Conservation (phyloP, 345 rosid genomes). For the Eucalyptus globulus region DNA sequence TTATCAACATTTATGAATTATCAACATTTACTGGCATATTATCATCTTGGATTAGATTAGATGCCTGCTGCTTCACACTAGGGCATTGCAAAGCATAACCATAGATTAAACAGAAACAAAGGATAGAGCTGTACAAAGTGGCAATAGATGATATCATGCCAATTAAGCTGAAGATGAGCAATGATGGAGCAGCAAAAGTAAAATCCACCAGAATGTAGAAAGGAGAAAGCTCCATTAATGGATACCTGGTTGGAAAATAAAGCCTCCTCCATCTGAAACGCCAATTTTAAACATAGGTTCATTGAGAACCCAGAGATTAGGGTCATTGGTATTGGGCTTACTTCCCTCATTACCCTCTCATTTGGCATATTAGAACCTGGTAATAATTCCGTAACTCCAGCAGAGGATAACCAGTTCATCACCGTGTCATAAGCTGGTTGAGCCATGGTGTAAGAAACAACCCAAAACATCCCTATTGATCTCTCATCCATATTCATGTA, state of each 20-base stretch:
- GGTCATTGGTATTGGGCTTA: slow-evolving; percentile 86
- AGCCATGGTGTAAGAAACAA: slow-evolving; percentile 91
- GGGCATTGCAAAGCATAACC: not conserved
- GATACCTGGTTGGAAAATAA: slow-evolving; percentile 81
- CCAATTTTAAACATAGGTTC: slow-evolving; percentile 74
- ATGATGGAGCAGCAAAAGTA: not conserved
- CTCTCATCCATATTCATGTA: slow-evolving; percentile 95
- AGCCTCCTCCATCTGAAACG: slow-evolving; percentile 74
- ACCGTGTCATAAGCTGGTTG: slow-evolving; percentile 89
- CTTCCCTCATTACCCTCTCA: slow-evolving; percentile 91
- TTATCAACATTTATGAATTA: not conserved
- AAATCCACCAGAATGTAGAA: not conserved
- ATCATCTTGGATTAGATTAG: not conserved
- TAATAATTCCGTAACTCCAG: slow-evolving; percentile 58
- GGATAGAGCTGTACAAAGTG: not conserved
- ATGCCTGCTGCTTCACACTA: not conserved
- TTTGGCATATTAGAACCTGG: slow-evolving; percentile 53
- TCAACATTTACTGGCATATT: not conserved
- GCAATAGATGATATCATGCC: not conserved
- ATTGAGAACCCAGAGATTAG: slow-evolving; percentile 82
- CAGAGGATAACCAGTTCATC: slow-evolving; percentile 71
- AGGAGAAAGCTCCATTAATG: not conserved
- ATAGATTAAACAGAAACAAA: not conserved
- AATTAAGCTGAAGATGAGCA: not conserved
- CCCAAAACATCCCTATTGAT: slow-evolving; percentile 99